Evolutionary conservation across 257 asterid genomes (phyloP), one percentile per base, ranked within the genome.

Genomic region (Linderniella brevidens): DNA sequence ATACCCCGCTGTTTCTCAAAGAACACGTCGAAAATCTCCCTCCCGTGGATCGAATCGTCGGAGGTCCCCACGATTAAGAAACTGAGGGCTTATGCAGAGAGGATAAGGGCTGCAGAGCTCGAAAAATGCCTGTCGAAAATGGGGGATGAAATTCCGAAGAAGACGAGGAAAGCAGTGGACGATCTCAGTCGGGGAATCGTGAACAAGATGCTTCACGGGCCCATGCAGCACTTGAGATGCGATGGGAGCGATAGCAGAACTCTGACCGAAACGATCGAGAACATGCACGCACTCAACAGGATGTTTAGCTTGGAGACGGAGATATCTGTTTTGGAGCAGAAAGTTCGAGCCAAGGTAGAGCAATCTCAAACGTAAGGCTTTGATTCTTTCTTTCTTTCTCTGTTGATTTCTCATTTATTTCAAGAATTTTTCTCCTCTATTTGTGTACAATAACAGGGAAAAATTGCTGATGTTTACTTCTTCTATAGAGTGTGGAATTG

Each of bases 141-240:
- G 93, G 98, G 95, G 0, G 98, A 88, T 0, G 96, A 88, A 18
- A 66, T 88, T 32, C 70, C 95, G 0, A 80, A 80, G 68, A 84
- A 80, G 71, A 64, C 84, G 4, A 56, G 72, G 55, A 84, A 72
- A 69, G 94, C 95, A 0, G 85, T 84, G 2, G 94, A 88, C 51
- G 95, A 88, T 55, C 86, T 88, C 8, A 84, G 95, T 68, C 46
- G 87, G 37, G 98, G 95, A 25, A 80, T 88, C 2, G 85, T 84
- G 15, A 88, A 88, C 78, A 88, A 84, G 70, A 77, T 88, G 45
- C 85, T 88, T 48, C 95, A 84, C 45, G 98, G 98, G 14, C 98
- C 98, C 0, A 88, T 88, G 98, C 95, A 88, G 69, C 98, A 88
- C 56, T 62, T 88, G 41, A 76, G 98, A 66, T 84, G 98, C 55